These are phyloP conservation scores for Colletotrichum orchidophilum DNA, from an alignment of 2,329 filamentous ascomycete species.

Conservation along the genomic window DNA sequence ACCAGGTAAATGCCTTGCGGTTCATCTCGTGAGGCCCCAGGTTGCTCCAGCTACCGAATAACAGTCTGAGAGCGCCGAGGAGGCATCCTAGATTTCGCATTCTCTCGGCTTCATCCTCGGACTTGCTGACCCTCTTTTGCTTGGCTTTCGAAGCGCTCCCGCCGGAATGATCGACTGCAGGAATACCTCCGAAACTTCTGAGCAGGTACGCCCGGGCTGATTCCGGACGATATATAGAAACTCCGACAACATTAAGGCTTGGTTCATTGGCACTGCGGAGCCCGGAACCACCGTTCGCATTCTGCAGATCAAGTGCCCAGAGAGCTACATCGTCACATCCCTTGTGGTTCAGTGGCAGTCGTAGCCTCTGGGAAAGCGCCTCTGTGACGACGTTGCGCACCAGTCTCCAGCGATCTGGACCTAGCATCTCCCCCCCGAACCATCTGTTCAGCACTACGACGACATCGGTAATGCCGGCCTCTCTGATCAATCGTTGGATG, in stretches of 20 bases:
- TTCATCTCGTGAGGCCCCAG: conserved; percentile 75
- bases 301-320: conserved; percentile 68
- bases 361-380: conserved; percentile 61
- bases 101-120: conserved; percentile 63
- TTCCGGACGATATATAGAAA: conserved; percentile 81
- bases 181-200: conserved; percentile 60
- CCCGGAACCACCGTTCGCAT: conserved; percentile 48
- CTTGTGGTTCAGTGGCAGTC: conserved; percentile 39
- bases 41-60: conserved; percentile 81
- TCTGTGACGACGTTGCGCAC: conserved; percentile 67
- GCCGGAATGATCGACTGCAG: background rate
- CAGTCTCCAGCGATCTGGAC: conserved; percentile 69
- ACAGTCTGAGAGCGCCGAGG: conserved; percentile 74
- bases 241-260: conserved; percentile 54
- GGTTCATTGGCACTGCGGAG: conserved; percentile 34
- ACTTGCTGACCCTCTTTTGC: background rate
- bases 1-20: conserved; percentile 83
- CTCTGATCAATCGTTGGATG: conserved; percentile 62
- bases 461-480: conserved; percentile 59
- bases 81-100: conserved; percentile 75
- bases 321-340: conserved; percentile 58
- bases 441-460: conserved; percentile 69
- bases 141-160: conserved; percentile 31
- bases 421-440: conserved; percentile 70
- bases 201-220: conserved; percentile 69